Base-by-base conservation (phyloP, 306 rosid genomes). In the Prunus mongolica region DNA sequence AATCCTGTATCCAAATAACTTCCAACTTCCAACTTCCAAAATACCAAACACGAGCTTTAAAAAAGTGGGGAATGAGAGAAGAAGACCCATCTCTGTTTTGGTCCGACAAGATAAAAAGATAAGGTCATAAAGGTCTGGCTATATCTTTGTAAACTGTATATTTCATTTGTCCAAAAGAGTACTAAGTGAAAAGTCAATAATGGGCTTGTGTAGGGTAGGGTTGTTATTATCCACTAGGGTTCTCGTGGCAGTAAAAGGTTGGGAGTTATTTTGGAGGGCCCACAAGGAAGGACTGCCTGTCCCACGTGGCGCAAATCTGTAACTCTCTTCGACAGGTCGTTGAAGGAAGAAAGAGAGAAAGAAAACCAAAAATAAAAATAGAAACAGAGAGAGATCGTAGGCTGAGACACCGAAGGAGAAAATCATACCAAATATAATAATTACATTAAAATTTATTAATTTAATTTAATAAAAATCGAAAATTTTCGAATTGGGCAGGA, bases 21-120 rank as follows among this genome's bases (percentile, higher is more conserved):
- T 34, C 41, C 41, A 34, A 34, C 41, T 32, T 32, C 38, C 41
- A 34, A 34, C 41, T 6, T 34, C 41, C 41, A 34, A 34, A 5
- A 34, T 34, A 34, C 41, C 8, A 1, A 34, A 5, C 34, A 30
- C 4, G 34, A 32, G 34, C 6, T 32, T 32, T 0, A 32, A 4
- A 32, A 32, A 32, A 6, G 41, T 34, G 41, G 41, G 41, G 41
- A 34, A 34, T 6, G 2, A 6, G 41, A 34, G 41, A 34, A 34
- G 41, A 34, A 34, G 78, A 71, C 34, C 71, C 79, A 44, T 46
- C 27, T 24, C 3, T 28, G 55, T 54, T 62, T 79, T 69, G 87
- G 73, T 74, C 88, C 84, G 77, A 82, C 88, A 81, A 56, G 85
- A 86, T 87, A 58, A 69, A 74, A 78, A 69, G 89, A 84, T 90